Evolutionary conservation across 129 eudicot genomes (phyloP), one percentile per base, ranked within the genome.

Genomic region (Escallonia herrerae): DNA sequence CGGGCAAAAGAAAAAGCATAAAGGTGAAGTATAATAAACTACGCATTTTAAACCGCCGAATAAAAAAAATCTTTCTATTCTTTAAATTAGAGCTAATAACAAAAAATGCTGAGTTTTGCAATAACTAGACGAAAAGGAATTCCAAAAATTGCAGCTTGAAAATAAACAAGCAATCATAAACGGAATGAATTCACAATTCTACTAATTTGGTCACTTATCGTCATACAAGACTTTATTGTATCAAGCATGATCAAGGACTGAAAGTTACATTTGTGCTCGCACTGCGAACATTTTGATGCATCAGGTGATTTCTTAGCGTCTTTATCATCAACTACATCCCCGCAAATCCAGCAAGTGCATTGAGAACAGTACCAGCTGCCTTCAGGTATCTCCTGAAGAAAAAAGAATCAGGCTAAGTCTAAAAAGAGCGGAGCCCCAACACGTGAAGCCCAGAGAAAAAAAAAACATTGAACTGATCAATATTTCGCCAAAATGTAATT

Each of bases 331-430:
- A 78, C 90, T 42, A 70, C 74, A 44, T 77, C 76, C 71, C 91
- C 83, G 40, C 99, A 93, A 59, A 80, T 74, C 76, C 78, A 80
- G 76, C 99, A 93, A 50, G 90, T 79, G 80, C 99, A 93, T 38
- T 79, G 84, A n/a, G 84, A 72, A 76, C 99, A 93, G 59, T 93
- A 93, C 99, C 99, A 93, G 65, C 80, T 79, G 53, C 96, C 99
- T 69, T 86, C 96, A 5, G 99, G 99, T 66, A 93, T 69, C 60
- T 89, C 96, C 99, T 93, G 87, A 60, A 68, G 43, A 59, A 63
- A 40, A 62, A 40, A 71, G 58, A 70, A 37, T 61, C 72, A 45
- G 7, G 53, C 14, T 15, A 64, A 3, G 54, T 7, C 14, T 2
- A 15, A 9, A 8, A 45, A 45, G 13, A 58, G 15, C 15, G 13